A percentile compares a stretch with the other conserved stretches of the same genome.
Evolutionary conservation across 169 alveolate species (phyloP).

Genomic region (Eimeria sp.): DNA sequence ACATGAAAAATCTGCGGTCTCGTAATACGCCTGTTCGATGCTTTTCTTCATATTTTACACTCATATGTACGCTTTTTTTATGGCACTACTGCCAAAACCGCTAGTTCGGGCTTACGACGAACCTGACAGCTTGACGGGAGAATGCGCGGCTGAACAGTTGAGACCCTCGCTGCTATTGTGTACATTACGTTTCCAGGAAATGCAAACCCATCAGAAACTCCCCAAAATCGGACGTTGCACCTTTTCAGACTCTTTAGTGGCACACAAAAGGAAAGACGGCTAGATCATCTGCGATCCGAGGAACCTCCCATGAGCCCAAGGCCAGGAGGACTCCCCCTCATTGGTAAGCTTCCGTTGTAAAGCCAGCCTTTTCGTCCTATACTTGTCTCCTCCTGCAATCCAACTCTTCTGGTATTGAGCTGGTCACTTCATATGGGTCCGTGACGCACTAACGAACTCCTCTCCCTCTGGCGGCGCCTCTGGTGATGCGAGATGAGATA

Average conservation of each 20-base stretch:
- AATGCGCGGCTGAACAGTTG: neutral
- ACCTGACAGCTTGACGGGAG: neutral
- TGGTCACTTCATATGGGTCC: neutral
- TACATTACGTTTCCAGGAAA: neutral
- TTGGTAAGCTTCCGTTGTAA: neutral
- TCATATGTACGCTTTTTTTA: neutral
- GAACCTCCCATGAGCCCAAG: neutral
- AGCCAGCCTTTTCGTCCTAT: neutral
- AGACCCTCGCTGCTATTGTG: neutral
- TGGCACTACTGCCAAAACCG: too few species aligned
- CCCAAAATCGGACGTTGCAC: neutral
- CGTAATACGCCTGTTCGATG: neutral
- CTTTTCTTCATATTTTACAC: neutral
- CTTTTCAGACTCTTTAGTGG: neutral
- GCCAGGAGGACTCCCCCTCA: neutral
- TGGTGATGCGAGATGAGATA: neutral
- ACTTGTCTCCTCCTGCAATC: neutral
- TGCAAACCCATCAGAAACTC: neutral
- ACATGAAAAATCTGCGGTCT: neutral
- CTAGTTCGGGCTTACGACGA: neutral
- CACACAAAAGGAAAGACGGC: neutral
- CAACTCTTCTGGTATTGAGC: neutral
- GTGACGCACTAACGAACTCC: neutral
- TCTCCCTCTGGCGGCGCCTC: neutral
- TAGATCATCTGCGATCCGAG: neutral